Evolutionary conservation across 768 basidiomycete genomes (phyloP).

Genomic region (Leccinum aurantiacum): DNA sequence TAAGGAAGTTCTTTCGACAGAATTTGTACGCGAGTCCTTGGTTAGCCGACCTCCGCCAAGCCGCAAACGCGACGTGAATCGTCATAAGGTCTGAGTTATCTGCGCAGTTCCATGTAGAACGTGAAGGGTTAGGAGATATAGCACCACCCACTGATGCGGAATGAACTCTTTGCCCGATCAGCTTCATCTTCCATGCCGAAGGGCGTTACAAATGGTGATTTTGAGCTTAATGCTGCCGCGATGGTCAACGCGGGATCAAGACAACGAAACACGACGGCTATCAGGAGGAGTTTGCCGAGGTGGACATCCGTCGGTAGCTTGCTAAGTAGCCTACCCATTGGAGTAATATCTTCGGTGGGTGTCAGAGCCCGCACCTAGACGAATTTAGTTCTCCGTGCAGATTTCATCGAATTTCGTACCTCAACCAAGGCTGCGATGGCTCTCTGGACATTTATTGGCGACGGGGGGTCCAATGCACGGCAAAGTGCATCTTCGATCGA

Average conservation of each 20-base stretch:
- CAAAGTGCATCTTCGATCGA: slow-evolving; percentile 90
- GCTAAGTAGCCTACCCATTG: slow-evolving; percentile 87
- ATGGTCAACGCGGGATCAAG: slow-evolving; percentile 97
- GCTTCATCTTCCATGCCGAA: slow-evolving; percentile 87
- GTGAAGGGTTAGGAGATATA: not conserved
- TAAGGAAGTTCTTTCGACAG: slow-evolving; percentile 77
- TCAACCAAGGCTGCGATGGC: slow-evolving; percentile 92
- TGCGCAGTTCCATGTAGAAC: slow-evolving; percentile 30
- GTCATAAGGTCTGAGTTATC: slow-evolving; percentile 96
- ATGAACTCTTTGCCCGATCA: slow-evolving; percentile 76
- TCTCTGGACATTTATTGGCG: slow-evolving; percentile 81
- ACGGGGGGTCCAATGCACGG: slow-evolving; percentile 86
- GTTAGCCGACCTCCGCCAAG: slow-evolving; percentile 78
- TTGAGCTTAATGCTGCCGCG: slow-evolving; percentile 87
- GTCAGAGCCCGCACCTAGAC: slow-evolving; percentile 83
- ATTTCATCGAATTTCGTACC: slow-evolving; percentile 37
- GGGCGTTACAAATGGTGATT: slow-evolving; percentile 89
- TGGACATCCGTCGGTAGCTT: slow-evolving; percentile 95
- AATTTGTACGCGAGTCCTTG: slow-evolving; percentile 64
- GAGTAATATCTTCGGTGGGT: slow-evolving; percentile 83
- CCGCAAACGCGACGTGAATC: slow-evolving; percentile 84
- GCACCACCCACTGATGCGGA: slow-evolving; percentile 61
- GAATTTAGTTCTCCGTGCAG: not conserved
- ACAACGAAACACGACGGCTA: slow-evolving; percentile 82
- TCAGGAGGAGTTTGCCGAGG: slow-evolving; percentile 88